Evolutionary conservation across 2,329 filamentous ascomycete species (phyloP).

Genomic region (Monilinia fructicola): DNA sequence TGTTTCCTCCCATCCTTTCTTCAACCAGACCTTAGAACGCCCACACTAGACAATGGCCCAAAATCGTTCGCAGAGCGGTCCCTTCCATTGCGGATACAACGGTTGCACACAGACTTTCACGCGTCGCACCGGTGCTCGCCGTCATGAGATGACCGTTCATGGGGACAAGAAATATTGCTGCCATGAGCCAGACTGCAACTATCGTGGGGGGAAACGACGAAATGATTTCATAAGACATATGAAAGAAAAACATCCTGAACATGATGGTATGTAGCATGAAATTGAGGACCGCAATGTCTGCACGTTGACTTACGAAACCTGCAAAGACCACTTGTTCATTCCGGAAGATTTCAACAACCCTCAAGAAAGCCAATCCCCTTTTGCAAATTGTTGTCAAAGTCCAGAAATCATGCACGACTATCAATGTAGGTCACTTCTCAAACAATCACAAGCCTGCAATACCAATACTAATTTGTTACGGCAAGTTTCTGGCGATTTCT

Average conservation of each 20-base stretch:
- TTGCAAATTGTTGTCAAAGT: neutral
- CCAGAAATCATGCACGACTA: neutral
- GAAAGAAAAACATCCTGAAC: slow-evolving; percentile 21
- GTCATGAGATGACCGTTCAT: slow-evolving; percentile 20
- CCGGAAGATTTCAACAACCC: slow-evolving; percentile 19
- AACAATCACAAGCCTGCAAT: neutral
- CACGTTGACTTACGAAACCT: neutral
- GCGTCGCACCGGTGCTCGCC: slow-evolving; percentile 20
- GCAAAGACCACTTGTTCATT: slow-evolving; percentile 19
- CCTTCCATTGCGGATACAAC: slow-evolving; percentile 15
- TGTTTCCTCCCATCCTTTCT: slow-evolving; percentile 9
- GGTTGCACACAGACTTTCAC: slow-evolving; percentile 23
- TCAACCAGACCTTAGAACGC: slow-evolving; percentile 19
- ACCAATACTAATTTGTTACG: neutral
- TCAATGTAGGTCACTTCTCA: slow-evolving; percentile 1
- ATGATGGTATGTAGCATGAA: slow-evolving; percentile 17
- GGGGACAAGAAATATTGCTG: slow-evolving; percentile 21
- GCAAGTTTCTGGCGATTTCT: neutral
- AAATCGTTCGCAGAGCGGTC: neutral
- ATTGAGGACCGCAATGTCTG: neutral
- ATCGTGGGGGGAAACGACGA: slow-evolving; percentile 20
- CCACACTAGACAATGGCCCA: neutral
- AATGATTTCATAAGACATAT: slow-evolving; percentile 21
- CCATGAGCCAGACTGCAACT: slow-evolving; percentile 21
- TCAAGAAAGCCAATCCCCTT: slow-evolving; percentile 3